Evolutionary conservation across 441 rosid species (phyloP), one percentile per base, ranked within the genome.

Genomic region (Gossypium aridum): DNA sequence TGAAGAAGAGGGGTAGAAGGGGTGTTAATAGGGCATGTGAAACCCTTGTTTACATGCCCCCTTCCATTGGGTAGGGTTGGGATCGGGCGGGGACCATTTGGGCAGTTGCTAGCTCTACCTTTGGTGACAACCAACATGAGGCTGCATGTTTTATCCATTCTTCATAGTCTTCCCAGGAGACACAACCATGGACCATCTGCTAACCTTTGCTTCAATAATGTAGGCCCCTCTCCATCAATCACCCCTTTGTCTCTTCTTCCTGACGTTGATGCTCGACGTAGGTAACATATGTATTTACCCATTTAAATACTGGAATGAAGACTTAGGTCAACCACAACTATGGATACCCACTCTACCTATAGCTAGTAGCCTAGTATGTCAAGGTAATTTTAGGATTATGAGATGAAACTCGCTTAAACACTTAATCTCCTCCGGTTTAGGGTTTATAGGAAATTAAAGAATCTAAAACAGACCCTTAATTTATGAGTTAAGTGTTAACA

Each of bases 51-150:
- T 63, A 61, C 37, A 26, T 78, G 86, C 76, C 78, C 83, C 86
- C 85, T 79, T 79, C 72, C 9, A 17, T 10, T 55, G 16, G 5
- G 16, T 14, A 3, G 78, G 79, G 82, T 64, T 68, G 54, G 54
- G 68, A n/a, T 37, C 45, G 10, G 45, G 45, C 12, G 28, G 3
- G 34, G 14, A 28, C 54, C 28, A 43, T 17, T 31, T 7, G 25
- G 57, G 57, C 34, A 43, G 23, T 62, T 72, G 74, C 72, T 59
- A 51, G 8, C 37, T 57, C 13, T 43, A 64, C 76, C 53, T 6
- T 64, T 75, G 74, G 74, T 84, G 86, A 81, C 90, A 84, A 43
- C 68, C 77, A 83, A 81, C 88, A 78, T 84, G 90, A 83, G 62
- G 79, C 75, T 79, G 61, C 90, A 80, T 82, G 86, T 80, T 80